Conservation (phyloP, 202 grass and related monocot species). For the Panicum virgatum region DNA sequence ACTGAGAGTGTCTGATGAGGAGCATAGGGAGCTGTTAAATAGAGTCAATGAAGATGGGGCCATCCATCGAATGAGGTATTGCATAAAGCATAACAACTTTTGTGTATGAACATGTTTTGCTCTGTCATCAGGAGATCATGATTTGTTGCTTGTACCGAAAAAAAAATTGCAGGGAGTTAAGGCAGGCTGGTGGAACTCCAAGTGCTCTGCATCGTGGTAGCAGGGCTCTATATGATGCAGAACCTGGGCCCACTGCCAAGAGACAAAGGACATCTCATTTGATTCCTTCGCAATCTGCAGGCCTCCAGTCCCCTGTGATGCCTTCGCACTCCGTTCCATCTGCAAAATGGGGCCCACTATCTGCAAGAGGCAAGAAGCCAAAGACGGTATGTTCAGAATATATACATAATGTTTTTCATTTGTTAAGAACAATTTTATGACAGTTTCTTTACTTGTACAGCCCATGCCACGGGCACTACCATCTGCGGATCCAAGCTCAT, state of each 20-base stretch:
- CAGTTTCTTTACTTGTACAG: slow-evolving; percentile 41
- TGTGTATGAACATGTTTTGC: slow-evolving; percentile 13
- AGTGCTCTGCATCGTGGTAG: slow-evolving; percentile 59
- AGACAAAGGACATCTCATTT: slow-evolving; percentile 53
- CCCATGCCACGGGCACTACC: slow-evolving; percentile 37
- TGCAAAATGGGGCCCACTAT: slow-evolving; percentile 60
- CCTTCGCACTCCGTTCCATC: slow-evolving; percentile 58
- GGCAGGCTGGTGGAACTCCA: slow-evolving; percentile 62
- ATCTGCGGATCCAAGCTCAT: slow-evolving; percentile 51
- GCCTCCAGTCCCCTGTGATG: slow-evolving; percentile 54
- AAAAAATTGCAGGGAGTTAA: slow-evolving; percentile 71
- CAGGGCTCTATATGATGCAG: slow-evolving; percentile 55
- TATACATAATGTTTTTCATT: not conserved
- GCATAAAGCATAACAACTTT: not conserved
- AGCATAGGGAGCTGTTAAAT: slow-evolving; percentile 83
- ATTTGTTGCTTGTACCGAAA: not conserved
- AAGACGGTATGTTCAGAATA: slow-evolving; percentile 61
- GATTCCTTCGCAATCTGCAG: slow-evolving; percentile 44
- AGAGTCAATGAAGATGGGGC: slow-evolving; percentile 75
- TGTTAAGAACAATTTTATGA: slow-evolving; percentile 25
- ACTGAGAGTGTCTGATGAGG: slow-evolving; percentile 80
- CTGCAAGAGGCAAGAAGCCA: slow-evolving; percentile 62
- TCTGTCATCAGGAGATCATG: not conserved
- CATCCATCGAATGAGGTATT: slow-evolving; percentile 75
- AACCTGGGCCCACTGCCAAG: slow-evolving; percentile 55